Evolutionary conservation across 106 monocot species (phyloP).

Genomic region (Alisma plantagoaquatica): DNA sequence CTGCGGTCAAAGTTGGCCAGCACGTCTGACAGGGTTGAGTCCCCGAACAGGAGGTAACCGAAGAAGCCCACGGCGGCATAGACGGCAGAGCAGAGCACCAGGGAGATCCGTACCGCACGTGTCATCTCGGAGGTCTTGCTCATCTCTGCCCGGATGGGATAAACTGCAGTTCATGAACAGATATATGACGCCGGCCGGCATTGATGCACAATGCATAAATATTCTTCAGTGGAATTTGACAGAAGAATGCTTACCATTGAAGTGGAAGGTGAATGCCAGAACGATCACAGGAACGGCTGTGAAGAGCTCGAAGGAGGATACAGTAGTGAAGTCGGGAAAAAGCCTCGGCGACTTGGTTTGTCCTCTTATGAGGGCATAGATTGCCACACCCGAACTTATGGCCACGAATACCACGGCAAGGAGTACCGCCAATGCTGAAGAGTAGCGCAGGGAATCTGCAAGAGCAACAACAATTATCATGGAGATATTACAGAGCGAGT

Average conservation of each 20-base stretch:
- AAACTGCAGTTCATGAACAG: conserved; percentile 5
- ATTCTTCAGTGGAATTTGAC: no score
- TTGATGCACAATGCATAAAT: no score
- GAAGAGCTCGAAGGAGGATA: conserved; percentile 17
- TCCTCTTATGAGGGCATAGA: conserved; percentile 12
- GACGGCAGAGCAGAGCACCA: conserved; percentile 7
- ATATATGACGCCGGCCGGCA: no score
- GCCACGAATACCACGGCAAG: conserved; percentile 21
- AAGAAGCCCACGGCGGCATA: conserved; percentile 16
- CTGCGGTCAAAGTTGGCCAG: conserved; percentile 18
- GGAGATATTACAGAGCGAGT: conserved; percentile 76
- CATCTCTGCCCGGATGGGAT: conserved; percentile 17
- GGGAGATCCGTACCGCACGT: background rate
- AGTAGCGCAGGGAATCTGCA: conserved; percentile 21
- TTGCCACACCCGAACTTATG: conserved; percentile 15
- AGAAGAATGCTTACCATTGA: conserved; percentile 18
- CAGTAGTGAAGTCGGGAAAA: conserved; percentile 12
- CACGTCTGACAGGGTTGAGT: conserved; percentile 13
- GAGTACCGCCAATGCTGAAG: conserved; percentile 20
- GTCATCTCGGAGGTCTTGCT: conserved; percentile 3
- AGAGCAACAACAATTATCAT: conserved; percentile 63
- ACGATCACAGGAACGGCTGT: conserved; percentile 23
- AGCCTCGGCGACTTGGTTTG: conserved; percentile 8
- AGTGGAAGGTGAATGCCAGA: conserved; percentile 22
- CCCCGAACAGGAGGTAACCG: conserved; percentile 21